A percentile compares a stretch with the other conserved stretches of the same genome.
Conservation (phyloP, 352 stramenopile species). For the Globisporangium megalacanthum region DNA sequence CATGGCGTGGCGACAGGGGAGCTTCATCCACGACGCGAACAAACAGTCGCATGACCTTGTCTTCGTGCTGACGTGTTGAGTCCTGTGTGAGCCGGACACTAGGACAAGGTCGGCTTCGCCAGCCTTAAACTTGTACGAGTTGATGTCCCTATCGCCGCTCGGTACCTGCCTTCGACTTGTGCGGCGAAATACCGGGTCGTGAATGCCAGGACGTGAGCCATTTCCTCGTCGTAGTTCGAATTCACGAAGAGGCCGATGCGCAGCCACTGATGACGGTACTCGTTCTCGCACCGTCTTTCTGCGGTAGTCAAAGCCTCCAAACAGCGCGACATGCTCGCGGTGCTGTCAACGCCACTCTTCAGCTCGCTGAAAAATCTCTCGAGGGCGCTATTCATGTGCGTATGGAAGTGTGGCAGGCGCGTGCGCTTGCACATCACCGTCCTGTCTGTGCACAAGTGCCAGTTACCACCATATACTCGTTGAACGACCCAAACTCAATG, state of each 20-base stretch:
- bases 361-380: slow-evolving; percentile 26
- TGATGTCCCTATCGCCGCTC: too few relatives aligned
- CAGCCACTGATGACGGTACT: neutral
- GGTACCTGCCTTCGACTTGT: slow-evolving; percentile 1
- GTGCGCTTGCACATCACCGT: slow-evolving; percentile 18
- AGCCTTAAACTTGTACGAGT: neutral
- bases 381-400: slow-evolving; percentile 21
- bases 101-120: neutral
- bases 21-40: too few relatives aligned
- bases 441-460: neutral
- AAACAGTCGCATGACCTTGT: slow-evolving; percentile 12
- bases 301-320: neutral
- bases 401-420: neutral
- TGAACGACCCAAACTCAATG: neutral
- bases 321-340: slow-evolving; percentile 1
- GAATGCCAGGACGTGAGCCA: slow-evolving; percentile 9
- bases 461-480: neutral
- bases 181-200: slow-evolving; percentile 18
- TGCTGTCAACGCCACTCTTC: slow-evolving; percentile 8
- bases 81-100: neutral
- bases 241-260: slow-evolving; percentile 1
- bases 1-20: too few relatives aligned
- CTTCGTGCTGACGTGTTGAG: neutral
- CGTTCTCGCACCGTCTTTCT: neutral
- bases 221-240: slow-evolving; percentile 17